Percentiles rank a stretch among this genome's conserved stretches.
Evolutionary conservation across 176 grass and related monocot genomes (phyloP).

Genomic region (Tillandsia fasciculata): DNA sequence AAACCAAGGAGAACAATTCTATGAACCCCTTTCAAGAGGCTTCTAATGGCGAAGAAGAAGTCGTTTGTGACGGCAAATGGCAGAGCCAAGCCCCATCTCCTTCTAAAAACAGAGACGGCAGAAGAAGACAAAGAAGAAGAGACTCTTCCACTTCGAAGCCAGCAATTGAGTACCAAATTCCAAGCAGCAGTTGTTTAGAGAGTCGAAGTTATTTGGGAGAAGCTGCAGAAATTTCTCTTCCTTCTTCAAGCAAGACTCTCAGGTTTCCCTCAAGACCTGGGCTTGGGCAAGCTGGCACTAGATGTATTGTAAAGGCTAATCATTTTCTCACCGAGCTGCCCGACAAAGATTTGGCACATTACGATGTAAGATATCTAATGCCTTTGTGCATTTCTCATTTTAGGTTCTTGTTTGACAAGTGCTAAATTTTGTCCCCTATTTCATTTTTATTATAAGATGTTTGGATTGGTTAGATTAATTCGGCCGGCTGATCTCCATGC

Average conservation of each 20-base stretch:
- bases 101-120: conserved; percentile 1
- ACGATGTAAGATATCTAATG: conserved; percentile 31
- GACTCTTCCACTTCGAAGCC: not conserved
- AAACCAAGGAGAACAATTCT: not conserved
- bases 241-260: conserved; percentile 8
- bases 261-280: conserved; percentile 9
- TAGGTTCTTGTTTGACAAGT: not conserved
- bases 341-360: conserved; percentile 45
- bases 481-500: not conserved
- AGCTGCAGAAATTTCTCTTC: not conserved
- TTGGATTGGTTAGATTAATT: not conserved
- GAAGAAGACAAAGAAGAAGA: not conserved
- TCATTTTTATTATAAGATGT: not conserved
- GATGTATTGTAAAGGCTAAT: conserved; percentile 45
- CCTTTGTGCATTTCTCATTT: not conserved
- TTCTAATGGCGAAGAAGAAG: not conserved
- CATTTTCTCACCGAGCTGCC: conserved; percentile 51
- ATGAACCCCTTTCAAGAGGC: conserved; percentile 4
- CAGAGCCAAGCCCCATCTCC: conserved; percentile 1
- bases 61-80: not conserved
- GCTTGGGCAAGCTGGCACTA: conserved; percentile 8
- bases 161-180: not conserved
- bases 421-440: not conserved
- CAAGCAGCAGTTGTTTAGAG: not conserved
- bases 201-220: not conserved